Conservation (phyloP, 2,329 filamentous ascomycete genomes). For the Nothopassalora personata region DNA sequence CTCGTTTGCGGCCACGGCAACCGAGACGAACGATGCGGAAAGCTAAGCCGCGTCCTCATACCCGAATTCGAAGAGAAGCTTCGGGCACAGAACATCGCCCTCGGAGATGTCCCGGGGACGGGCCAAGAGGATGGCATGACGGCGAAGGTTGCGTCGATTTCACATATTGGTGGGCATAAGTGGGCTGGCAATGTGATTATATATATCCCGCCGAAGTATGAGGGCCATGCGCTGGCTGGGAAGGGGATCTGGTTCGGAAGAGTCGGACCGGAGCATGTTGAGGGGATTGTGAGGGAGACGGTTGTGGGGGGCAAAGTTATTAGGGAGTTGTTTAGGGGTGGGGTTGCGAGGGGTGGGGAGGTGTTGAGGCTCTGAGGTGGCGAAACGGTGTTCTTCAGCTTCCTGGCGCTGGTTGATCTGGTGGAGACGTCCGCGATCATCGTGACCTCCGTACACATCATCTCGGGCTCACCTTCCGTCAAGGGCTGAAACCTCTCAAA, state of each 20-base stretch:
- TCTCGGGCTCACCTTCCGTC: too few relatives aligned
- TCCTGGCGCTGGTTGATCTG: too few relatives aligned
- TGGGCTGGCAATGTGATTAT: slow-evolving; percentile 81
- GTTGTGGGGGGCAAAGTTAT: slow-evolving; percentile 63
- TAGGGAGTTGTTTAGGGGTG: slow-evolving; percentile 66
- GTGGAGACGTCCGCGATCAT: too few relatives aligned
- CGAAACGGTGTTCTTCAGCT: too few relatives aligned
- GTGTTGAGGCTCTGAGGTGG: slow-evolving; percentile 26
- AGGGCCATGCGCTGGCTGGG: slow-evolving; percentile 56
- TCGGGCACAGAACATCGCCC: slow-evolving; percentile 42
- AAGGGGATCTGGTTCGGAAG: slow-evolving; percentile 78
- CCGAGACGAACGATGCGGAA: slow-evolving; percentile 75
- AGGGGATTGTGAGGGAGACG: slow-evolving; percentile 69
- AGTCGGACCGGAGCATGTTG: slow-evolving; percentile 68
- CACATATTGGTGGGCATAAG: slow-evolving; percentile 79
- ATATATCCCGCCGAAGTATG: slow-evolving; percentile 60
- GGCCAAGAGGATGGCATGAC: slow-evolving; percentile 30
- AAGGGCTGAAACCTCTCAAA: too few relatives aligned
- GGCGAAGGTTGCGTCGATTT: slow-evolving; percentile 64
- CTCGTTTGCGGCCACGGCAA: slow-evolving; percentile 84
- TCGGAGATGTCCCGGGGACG: slow-evolving; percentile 34
- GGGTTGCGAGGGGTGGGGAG: slow-evolving; percentile 43
- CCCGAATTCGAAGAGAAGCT: slow-evolving; percentile 64
- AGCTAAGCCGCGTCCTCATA: slow-evolving; percentile 68
- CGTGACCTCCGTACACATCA: too few relatives aligned